Evolutionary conservation across 768 basidiomycete species (phyloP).

Genomic region (Termitomyces bulborhizus): DNA sequence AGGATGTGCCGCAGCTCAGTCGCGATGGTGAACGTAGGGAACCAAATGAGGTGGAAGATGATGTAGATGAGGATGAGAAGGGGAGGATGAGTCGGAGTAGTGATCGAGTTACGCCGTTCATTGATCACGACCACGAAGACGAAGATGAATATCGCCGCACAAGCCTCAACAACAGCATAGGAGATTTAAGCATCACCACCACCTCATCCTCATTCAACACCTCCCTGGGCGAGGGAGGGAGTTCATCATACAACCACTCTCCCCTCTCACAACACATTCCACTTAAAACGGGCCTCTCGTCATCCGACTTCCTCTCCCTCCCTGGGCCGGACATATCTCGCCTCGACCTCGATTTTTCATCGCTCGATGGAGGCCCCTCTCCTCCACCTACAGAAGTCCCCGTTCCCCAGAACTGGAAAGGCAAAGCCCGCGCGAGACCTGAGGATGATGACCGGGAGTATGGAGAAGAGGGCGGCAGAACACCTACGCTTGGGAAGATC

Average conservation of each 20-base stretch:
- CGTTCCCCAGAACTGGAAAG: not conserved
- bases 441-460: conserved; percentile 19
- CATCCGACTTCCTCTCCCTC: conserved; percentile 14
- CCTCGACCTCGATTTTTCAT: conserved; percentile 22
- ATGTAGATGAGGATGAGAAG: conserved; percentile 15
- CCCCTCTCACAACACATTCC: conserved; percentile 8
- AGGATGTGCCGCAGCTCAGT: conserved; percentile 50
- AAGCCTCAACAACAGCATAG: conserved; percentile 6
- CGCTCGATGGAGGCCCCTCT: conserved; percentile 17
- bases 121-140: not conserved
- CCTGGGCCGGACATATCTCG: conserved; percentile 22
- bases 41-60: conserved; percentile 5
- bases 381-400: not conserved
- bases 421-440: conserved; percentile 2
- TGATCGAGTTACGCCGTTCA: not conserved
- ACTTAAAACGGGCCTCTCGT: not conserved
- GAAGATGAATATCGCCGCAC: not conserved
- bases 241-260: conserved; percentile 17
- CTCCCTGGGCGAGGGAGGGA: not conserved
- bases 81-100: conserved; percentile 2
- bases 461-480: conserved; percentile 9
- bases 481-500: conserved; percentile 14
- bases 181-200: not conserved
- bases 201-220: not conserved
- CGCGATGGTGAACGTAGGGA: conserved; percentile 10